Evolutionary conservation across 768 basidiomycete genomes (phyloP).

Genomic region (Leccinum obscurum): DNA sequence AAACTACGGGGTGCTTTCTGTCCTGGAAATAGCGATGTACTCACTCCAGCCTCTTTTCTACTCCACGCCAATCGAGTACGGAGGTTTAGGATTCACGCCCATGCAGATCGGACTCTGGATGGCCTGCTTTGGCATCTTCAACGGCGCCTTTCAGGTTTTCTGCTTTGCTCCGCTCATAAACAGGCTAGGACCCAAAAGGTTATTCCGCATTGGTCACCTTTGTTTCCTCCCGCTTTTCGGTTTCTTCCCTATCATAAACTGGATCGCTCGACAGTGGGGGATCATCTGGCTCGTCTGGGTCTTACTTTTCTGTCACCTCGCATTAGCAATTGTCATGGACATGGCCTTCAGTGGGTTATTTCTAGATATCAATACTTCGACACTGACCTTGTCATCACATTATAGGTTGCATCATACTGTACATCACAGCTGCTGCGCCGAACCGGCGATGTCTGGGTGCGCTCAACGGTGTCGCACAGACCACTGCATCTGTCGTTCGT

Average conservation of each 20-base stretch:
- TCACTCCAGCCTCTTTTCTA: conserved; percentile 43
- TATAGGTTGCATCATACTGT: conserved; percentile 68
- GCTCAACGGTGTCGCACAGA: conserved; percentile 53
- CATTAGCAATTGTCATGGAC: conserved; percentile 22
- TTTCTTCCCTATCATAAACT: conserved; percentile 34
- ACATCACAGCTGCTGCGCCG: conserved; percentile 64
- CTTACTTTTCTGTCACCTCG: conserved; percentile 26
- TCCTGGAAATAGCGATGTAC: conserved; percentile 34
- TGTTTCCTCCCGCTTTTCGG: conserved; percentile 33
- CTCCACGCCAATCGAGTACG: conserved; percentile 35
- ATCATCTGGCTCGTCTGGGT: conserved; percentile 30
- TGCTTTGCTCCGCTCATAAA: conserved; percentile 34
- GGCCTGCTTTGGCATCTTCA: conserved; percentile 34
- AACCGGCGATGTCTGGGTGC: conserved; percentile 66
- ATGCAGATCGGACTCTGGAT: conserved; percentile 39
- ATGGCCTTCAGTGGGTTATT: conserved; percentile 34
- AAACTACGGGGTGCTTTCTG: conserved; percentile 41
- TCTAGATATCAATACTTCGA: neutral
- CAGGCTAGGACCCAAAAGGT: conserved; percentile 32
- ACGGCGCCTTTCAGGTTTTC: conserved; percentile 34
- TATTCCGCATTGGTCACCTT: conserved; percentile 30
- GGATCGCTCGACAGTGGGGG: conserved; percentile 25
- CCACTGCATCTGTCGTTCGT: conserved; percentile 30
- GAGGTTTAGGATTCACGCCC: conserved; percentile 39
- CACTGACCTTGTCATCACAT: neutral